Base-by-base conservation (phyloP, 2,329 filamentous ascomycete genomes). In the Apiospora marii region DNA sequence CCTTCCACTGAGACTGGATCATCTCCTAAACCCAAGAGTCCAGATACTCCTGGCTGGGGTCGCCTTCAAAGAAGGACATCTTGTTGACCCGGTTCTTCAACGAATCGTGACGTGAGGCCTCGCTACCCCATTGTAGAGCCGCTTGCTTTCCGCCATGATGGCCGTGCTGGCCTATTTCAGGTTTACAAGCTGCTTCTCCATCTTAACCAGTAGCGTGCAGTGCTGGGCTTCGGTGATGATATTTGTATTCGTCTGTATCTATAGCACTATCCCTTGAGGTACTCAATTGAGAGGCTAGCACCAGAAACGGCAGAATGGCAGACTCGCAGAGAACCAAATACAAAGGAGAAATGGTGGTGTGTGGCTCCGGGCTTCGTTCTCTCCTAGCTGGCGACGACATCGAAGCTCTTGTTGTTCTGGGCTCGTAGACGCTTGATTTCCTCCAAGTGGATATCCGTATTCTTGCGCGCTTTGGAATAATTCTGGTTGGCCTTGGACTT, bases 401-500 rank as follows among this genome's bases (percentile, higher is more conserved):
- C 96, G 0, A 94, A 95, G 72, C 94, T 97, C 83, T 97, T 97
- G 68, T 90, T 88, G 79, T 96, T 97, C 81, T 98, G 95, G 74
- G 91, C 88, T 74, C 94, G 91, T 72, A 98, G 85, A 4, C 92
- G 89, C 76, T 93, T 89, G 67, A 97, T 92, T 83, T 98, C 96
- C 73, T 90, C 88, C 73, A 95, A 92, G 69, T 94, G 89, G 64
- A 93, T 92, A 79, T 98, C 96, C 79, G 96, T 97, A 77, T 95
- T 93, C 81, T 98, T 98, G 87, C 97, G 95, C 12, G 95, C 94
- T 0, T 94, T 94, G 82, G 98, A 98, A 81, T 97, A 99, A 83
- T 98, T 98, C 80, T 98, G 96, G 79, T 99, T 96, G 1, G 96
- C 96, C 83, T 98, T 98, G 75, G 92, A 92, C 85, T 99, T 99